Conservation (phyloP, 345 rosid species). For the Adansonia digitata region DNA sequence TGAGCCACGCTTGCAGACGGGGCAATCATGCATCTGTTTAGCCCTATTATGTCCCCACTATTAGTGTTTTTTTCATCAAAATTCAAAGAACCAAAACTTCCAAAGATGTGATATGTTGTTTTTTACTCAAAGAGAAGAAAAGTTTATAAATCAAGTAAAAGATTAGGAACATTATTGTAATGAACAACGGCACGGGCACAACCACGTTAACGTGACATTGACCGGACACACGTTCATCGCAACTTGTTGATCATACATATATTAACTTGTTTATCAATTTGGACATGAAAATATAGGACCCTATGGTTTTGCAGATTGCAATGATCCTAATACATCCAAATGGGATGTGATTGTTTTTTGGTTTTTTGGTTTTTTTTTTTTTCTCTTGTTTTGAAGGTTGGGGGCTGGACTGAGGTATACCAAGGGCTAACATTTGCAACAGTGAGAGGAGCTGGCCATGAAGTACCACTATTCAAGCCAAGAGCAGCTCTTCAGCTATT, state of each 20-base stretch:
- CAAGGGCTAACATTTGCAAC: slow-evolving; percentile 90
- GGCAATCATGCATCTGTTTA: no score
- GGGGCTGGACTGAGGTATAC: slow-evolving; percentile 96
- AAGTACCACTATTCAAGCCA: slow-evolving; percentile 92
- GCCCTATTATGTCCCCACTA: no score
- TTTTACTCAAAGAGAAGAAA: background rate
- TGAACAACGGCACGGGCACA: background rate
- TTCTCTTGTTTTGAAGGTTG: slow-evolving; percentile 70
- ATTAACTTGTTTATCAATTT: background rate
- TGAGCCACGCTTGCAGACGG: no score
- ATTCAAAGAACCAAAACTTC: no score
- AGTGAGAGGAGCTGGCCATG: slow-evolving; percentile 98
- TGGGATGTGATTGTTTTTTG: background rate
- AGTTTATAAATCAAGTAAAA: background rate
- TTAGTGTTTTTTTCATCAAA: no score
- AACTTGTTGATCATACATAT: background rate
- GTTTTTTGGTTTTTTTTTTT: no score
- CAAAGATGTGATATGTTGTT: background rate
- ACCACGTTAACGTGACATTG: background rate
- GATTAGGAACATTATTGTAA: background rate
- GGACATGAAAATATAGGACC: background rate
- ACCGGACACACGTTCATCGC: background rate
- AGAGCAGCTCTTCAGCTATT: slow-evolving; percentile 76
- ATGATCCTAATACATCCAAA: background rate
- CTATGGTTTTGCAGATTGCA: background rate